phyloP scores from a whole-genome alignment of 306 rosid genomes.

The Vicia faba region DNA sequence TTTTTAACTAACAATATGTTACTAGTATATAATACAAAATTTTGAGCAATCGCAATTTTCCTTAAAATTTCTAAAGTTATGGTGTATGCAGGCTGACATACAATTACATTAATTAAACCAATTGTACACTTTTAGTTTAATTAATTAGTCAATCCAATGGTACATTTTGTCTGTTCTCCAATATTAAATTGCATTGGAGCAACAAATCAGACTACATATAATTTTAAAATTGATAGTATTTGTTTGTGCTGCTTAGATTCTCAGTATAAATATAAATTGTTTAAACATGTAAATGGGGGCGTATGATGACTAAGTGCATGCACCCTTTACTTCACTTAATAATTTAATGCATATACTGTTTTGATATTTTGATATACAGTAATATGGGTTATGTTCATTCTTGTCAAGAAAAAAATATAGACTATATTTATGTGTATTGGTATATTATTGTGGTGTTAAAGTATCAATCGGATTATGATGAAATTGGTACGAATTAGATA shows the following conservation, averaged over 20 bases:
- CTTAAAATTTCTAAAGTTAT: background rate
- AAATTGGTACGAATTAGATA: no score
- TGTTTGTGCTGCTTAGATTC: slow-evolving; percentile 1
- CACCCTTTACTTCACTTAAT: background rate
- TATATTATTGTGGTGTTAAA: no score
- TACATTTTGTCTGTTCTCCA: background rate
- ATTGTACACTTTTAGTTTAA: background rate
- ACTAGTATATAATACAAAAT: no score
- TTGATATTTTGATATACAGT: no score
- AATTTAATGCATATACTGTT: background rate
- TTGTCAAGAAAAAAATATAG: no score
- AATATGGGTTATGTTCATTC: no score
- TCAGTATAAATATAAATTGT: background rate
- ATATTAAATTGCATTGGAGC: background rate
- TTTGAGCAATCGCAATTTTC: no score
- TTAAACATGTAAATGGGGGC: background rate
- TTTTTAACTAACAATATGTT: no score
- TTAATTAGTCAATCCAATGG: background rate
- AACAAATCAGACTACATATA: background rate
- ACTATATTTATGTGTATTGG: no score
- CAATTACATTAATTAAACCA: background rate
- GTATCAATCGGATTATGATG: no score
- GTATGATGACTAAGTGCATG: background rate
- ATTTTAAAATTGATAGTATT: background rate
- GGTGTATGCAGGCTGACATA: background rate